Evolutionary conservation across 2,329 filamentous ascomycete species (phyloP).

Genomic region (Ambrosiella beaveri): DNA sequence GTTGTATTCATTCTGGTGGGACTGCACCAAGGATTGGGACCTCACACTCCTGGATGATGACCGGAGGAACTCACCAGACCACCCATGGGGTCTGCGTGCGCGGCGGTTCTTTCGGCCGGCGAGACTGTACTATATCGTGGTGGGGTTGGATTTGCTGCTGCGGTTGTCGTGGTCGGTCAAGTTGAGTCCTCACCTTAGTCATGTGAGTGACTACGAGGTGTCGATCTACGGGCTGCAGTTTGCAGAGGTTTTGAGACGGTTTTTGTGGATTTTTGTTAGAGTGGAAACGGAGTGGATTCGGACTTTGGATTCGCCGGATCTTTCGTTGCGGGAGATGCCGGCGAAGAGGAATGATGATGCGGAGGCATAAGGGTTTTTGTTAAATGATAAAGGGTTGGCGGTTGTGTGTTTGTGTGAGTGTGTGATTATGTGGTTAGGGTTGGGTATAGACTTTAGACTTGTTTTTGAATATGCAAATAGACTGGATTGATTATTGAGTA

Average conservation of each 20-base stretch:
- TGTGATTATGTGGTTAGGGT: too few species aligned
- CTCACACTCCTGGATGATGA: constrained; percentile 56
- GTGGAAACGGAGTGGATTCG: constrained; percentile 85
- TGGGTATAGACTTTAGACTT: too few species aligned
- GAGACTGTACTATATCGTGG: constrained; percentile 65
- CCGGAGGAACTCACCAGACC: constrained; percentile 40
- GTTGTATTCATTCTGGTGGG: constrained; percentile 96
- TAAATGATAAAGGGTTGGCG: background rate
- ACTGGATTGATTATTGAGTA: too few species aligned
- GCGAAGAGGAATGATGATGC: constrained; percentile 35
- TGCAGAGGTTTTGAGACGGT: constrained; percentile 71
- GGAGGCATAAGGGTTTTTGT: constrained; percentile 8
- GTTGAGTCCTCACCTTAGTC: constrained; percentile 64
- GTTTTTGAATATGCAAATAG: too few species aligned
- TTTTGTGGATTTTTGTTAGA: constrained; percentile 95
- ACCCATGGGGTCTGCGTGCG: constrained; percentile 62
- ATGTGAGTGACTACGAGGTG: constrained; percentile 71
- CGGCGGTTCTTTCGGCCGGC: constrained; percentile 55
- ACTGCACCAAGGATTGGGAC: constrained; percentile 93
- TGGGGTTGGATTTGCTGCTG: constrained; percentile 61
- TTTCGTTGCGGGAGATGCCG: constrained; percentile 56
- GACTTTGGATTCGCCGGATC: constrained; percentile 45
- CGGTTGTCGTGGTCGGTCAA: constrained; percentile 87
- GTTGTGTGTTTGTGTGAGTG: too few species aligned
- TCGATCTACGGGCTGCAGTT: constrained; percentile 78